A percentile compares a stretch with the other conserved stretches of the same genome.
phyloP scores from a whole-genome alignment of 108 stramenopile species.

The Chaetoceros muelleri region DNA sequence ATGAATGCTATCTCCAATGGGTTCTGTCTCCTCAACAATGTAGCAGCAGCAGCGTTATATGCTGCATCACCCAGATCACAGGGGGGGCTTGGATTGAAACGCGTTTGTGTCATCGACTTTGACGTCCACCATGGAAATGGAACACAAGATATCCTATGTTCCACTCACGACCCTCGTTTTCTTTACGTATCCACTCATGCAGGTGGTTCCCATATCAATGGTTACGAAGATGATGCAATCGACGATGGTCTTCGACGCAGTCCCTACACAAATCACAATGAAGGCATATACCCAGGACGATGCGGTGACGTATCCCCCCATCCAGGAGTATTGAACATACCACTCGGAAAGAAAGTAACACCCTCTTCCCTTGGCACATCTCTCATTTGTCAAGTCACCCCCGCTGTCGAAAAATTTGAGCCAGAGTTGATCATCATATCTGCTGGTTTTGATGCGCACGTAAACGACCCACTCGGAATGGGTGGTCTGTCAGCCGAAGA shows the following conservation, averaged over 20 bases:
- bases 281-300: conserved; percentile 80
- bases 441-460: conserved; percentile 93
- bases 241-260: conserved; percentile 24
- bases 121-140: conserved; percentile 96
- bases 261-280: conserved; percentile 29
- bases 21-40: conserved; percentile 95
- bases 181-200: conserved; percentile 86
- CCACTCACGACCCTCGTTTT: conserved; percentile 82
- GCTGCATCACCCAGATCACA: conserved; percentile 71
- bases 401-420: conserved; percentile 79
- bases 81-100: conserved; percentile 66
- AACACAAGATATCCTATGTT: conserved; percentile 82
- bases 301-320: conserved; percentile 82
- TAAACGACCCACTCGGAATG: conserved; percentile 83
- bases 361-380: conserved; percentile 63
- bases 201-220: conserved; percentile 68
- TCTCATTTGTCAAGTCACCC: conserved; percentile 56
- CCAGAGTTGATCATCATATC: conserved; percentile 93
- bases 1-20: conserved; percentile 91
- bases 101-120: conserved; percentile 88
- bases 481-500: conserved; percentile 75
- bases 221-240: conserved; percentile 47
- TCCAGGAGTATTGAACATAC: conserved; percentile 79
- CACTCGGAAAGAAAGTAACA: conserved; percentile 63
- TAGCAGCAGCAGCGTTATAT: conserved; percentile 92